Percentiles rank a stretch among this genome's conserved stretches.
Evolutionary conservation across 2,329 filamentous ascomycete species (phyloP).

Genomic region (Botryotinia narcissicola): DNA sequence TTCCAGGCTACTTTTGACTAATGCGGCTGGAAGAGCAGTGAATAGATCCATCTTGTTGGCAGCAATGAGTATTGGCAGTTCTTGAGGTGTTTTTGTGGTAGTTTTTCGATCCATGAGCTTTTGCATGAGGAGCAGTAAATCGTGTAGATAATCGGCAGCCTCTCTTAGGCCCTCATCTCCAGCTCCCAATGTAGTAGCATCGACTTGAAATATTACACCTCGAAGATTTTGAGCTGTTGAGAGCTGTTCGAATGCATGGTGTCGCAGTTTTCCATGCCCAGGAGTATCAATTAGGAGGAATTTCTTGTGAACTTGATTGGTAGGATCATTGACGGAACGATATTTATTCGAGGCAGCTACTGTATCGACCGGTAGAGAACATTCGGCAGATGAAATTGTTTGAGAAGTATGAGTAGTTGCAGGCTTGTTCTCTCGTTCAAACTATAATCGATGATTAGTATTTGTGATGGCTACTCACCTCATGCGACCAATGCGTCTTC

Average conservation of each 20-base stretch:
- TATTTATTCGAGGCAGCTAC: conserved; percentile 58
- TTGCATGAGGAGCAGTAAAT: conserved; percentile 80
- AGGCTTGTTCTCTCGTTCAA: conserved; percentile 52
- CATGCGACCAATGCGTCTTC: neutral
- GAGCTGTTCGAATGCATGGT: conserved; percentile 58
- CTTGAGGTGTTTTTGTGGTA: conserved; percentile 54
- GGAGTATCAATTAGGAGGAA: conserved; percentile 86
- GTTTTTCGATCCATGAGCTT: conserved; percentile 59
- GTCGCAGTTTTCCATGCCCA: conserved; percentile 90
- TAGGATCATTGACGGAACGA: conserved; percentile 63
- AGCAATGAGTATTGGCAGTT: conserved; percentile 75
- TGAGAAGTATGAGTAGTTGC: conserved; percentile 58
- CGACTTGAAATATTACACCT: conserved; percentile 84
- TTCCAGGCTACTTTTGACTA: conserved; percentile 76
- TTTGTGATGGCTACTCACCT: conserved; percentile 15
- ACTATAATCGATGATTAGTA: conserved; percentile 32
- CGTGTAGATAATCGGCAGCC: conserved; percentile 82
- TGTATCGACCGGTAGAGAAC: conserved; percentile 52
- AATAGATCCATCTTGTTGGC: conserved; percentile 97
- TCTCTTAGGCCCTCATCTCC: conserved; percentile 63
- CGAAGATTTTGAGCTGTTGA: conserved; percentile 51
- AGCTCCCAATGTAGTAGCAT: conserved; percentile 65
- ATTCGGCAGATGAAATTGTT: conserved; percentile 53
- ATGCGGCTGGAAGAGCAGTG: conserved; percentile 75
- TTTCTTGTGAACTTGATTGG: conserved; percentile 57